These are phyloP conservation scores for Microdochium nivale DNA, from an alignment of 2,329 filamentous ascomycete genomes.

Conservation along the genomic window DNA sequence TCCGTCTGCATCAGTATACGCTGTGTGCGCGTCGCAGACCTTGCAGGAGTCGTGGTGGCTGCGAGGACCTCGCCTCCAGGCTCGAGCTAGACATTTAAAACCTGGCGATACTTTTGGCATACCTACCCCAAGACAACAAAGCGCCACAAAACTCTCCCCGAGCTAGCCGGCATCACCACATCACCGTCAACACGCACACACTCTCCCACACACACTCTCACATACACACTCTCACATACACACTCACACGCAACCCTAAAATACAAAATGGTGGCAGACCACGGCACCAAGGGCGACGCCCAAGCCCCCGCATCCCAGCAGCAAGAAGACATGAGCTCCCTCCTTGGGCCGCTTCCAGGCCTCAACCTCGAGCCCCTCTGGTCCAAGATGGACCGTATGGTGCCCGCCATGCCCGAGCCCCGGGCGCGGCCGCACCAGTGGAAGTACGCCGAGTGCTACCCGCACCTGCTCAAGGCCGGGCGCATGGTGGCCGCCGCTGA, in stretches of 20 bases:
- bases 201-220: neutral
- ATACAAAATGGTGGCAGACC: neutral
- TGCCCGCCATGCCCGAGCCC: neutral
- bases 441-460: slow-evolving; percentile 14
- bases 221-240: neutral
- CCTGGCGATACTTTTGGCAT: too few species aligned
- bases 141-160: too few species aligned
- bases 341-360: neutral
- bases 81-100: too few species aligned
- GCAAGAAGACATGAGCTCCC: neutral
- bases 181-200: neutral
- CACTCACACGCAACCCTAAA: neutral
- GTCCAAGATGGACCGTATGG: neutral
- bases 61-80: too few species aligned
- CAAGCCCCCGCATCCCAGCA: neutral
- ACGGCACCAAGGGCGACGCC: neutral
- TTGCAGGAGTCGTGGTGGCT: too few species aligned
- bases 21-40: too few species aligned
- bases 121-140: too few species aligned
- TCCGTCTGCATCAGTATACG: too few species aligned
- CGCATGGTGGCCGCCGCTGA: slow-evolving; percentile 14
- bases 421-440: slow-evolving; percentile 6
- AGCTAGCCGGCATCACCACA: too few species aligned
- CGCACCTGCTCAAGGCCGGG: slow-evolving; percentile 13
- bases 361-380: neutral